A percentile compares a stretch with the other conserved stretches of the same genome.
These are phyloP conservation scores for Urochloa ruziziensis DNA, from an alignment of 176 grass and related monocot genomes.

Conservation along the genomic window DNA sequence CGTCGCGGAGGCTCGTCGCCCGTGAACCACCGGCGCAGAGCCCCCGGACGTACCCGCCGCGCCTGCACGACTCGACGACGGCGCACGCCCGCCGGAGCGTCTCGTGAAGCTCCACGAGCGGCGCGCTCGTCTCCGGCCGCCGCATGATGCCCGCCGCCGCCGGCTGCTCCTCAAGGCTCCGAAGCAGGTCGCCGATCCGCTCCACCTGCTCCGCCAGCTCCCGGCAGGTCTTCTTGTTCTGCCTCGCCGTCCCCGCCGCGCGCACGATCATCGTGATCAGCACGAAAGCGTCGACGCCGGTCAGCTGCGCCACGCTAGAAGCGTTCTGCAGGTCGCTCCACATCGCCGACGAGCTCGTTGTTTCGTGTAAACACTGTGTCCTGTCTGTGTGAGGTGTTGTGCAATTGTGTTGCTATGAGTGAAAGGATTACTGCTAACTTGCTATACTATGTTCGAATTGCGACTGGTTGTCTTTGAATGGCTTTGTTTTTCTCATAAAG, in stretches of 20 bases:
- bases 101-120: constrained; percentile 23
- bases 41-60: constrained; percentile 18
- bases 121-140: constrained; percentile 38
- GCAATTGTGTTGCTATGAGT: no score
- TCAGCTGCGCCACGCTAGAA: background rate
- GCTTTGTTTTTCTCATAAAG: no score
- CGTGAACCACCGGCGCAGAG: constrained; percentile 3
- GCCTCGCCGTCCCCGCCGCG: constrained; percentile 18
- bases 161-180: constrained; percentile 27
- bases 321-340: background rate
- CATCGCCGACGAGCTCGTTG: background rate
- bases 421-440: no score
- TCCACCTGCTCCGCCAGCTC: constrained; percentile 31
- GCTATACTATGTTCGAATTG: no score
- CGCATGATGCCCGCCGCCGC: background rate
- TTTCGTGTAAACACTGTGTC: no score
- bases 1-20: background rate
- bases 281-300: constrained; percentile 11
- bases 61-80: constrained; percentile 36
- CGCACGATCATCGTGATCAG: constrained; percentile 23
- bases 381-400: no score
- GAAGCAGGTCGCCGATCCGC: constrained; percentile 37
- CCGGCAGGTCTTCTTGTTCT: constrained; percentile 36
- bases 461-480: no score
- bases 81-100: constrained; percentile 24